These are phyloP conservation scores for Ganoderma sp. DNA, from an alignment of 1,284 basidiomycete species.

Conservation along the genomic window DNA sequence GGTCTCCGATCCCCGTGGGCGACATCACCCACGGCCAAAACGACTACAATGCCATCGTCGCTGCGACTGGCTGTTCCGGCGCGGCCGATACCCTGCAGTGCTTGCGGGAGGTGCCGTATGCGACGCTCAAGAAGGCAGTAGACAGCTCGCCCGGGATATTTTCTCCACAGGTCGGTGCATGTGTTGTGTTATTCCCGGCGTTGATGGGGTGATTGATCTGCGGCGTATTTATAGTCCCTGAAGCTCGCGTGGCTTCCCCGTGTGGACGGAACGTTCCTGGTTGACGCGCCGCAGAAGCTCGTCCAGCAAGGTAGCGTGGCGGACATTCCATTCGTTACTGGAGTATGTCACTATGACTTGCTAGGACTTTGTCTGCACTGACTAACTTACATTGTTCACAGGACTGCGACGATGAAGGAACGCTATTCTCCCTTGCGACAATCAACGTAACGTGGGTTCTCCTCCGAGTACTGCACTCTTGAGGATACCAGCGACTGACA, in stretches of 20 bases:
- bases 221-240: not conserved
- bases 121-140: slow-evolving; percentile 38
- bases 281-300: slow-evolving; percentile 36
- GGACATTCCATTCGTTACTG: slow-evolving; percentile 41
- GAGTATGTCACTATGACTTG: slow-evolving; percentile 15
- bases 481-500: not conserved
- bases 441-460: slow-evolving; percentile 43
- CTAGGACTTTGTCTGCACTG: not conserved
- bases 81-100: slow-evolving; percentile 47
- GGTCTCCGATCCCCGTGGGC: slow-evolving; percentile 26
- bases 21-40: slow-evolving; percentile 42
- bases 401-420: slow-evolving; percentile 44
- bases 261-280: slow-evolving; percentile 45
- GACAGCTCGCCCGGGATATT: slow-evolving; percentile 37
- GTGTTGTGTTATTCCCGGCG: not conserved
- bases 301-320: slow-evolving; percentile 39
- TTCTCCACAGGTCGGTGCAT: slow-evolving; percentile 34
- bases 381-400: slow-evolving; percentile 13
- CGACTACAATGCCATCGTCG: slow-evolving; percentile 35
- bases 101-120: slow-evolving; percentile 43
- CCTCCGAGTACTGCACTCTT: too few species aligned
- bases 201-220: not conserved
- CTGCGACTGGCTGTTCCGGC: slow-evolving; percentile 37
- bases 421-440: slow-evolving; percentile 37
- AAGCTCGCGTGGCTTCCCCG: slow-evolving; percentile 42